Evolutionary conservation across 345 rosid species (phyloP).

Genomic region (Bretschneidera sinensis): DNA sequence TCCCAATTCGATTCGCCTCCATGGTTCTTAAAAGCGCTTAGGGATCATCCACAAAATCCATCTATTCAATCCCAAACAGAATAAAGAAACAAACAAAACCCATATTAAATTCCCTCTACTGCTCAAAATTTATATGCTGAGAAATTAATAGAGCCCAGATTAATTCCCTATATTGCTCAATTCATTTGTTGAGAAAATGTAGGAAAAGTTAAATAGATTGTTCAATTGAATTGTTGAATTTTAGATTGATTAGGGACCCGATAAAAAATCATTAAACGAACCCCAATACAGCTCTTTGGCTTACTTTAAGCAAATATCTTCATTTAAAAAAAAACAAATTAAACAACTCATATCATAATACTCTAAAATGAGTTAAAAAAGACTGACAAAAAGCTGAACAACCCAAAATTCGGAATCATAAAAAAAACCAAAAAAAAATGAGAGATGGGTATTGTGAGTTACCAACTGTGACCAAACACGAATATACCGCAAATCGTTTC

Average conservation of each 20-base stretch:
- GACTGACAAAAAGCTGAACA: slow-evolving; percentile 8
- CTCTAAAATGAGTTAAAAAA: no score
- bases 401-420: no score
- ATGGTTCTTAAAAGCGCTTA: slow-evolving; percentile 54
- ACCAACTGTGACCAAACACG: slow-evolving; percentile 96
- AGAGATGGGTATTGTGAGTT: slow-evolving; percentile 10
- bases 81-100: not conserved
- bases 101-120: not conserved
- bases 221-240: no score
- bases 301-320: no score
- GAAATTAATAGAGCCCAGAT: no score
- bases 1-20: slow-evolving; percentile 76
- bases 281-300: not conserved
- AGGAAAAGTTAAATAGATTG: not conserved
- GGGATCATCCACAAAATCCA: slow-evolving; percentile 94
- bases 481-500: slow-evolving; percentile 73
- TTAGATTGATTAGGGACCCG: not conserved
- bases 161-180: no score
- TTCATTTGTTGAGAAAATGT: not conserved
- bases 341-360: no score
- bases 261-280: not conserved
- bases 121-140: no score
- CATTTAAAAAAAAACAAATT: not conserved
- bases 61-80: slow-evolving; percentile 35
- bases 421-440: not conserved